These are phyloP conservation scores for Erodium moschatum DNA, from an alignment of 441 rosid species.

Conservation along the genomic window DNA sequence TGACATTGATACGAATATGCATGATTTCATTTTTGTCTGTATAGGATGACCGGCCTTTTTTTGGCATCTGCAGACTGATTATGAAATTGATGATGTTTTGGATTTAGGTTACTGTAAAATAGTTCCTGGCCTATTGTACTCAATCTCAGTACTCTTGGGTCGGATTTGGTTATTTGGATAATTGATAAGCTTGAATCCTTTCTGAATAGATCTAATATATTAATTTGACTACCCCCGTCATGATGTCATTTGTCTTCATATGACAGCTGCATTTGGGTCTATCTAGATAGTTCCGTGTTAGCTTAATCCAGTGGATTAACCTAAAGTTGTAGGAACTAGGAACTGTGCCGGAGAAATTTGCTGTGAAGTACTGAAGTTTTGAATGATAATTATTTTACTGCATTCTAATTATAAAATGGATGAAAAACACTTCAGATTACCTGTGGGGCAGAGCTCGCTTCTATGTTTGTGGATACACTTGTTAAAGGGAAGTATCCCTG, in stretches of 20 bases:
- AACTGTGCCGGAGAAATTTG: background rate
- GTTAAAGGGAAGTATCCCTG: constrained; percentile 66
- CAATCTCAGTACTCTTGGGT: background rate
- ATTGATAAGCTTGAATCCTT: background rate
- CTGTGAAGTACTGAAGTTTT: background rate
- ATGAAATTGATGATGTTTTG: background rate
- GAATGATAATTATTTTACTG: background rate
- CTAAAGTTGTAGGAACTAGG: constrained; percentile 4
- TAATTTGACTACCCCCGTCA: background rate
- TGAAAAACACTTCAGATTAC: constrained; percentile 45
- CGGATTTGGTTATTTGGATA: background rate
- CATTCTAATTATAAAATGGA: constrained; percentile 11
- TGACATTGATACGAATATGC: background rate
- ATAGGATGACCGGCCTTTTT: background rate
- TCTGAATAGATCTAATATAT: background rate
- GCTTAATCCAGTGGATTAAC: background rate
- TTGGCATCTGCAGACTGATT: background rate
- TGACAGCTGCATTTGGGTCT: background rate
- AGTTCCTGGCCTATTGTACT: background rate
- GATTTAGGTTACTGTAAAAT: background rate
- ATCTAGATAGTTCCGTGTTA: background rate
- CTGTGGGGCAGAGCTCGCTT: constrained; percentile 85
- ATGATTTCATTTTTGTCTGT: background rate
- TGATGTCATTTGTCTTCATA: background rate
- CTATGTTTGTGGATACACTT: constrained; percentile 62